Conservation (phyloP, 208 protist species). For the Leishmania amazonensis region DNA sequence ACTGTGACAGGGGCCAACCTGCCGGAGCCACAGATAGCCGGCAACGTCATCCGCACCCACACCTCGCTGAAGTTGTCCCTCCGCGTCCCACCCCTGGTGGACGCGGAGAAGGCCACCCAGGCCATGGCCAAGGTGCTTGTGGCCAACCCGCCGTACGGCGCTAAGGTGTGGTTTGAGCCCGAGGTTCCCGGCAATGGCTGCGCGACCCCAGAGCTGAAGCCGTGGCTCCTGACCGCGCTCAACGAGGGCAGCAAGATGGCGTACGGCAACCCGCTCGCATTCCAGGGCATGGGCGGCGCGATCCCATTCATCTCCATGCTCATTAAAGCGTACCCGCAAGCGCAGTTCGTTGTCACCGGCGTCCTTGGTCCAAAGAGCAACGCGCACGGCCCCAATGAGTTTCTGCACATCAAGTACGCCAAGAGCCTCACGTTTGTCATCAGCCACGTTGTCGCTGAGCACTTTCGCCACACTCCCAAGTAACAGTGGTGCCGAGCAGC, state of each 20-base stretch:
- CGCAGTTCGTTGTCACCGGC: conserved; percentile 96
- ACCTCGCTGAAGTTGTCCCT: conserved; percentile 94
- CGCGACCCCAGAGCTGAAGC: conserved; percentile 72
- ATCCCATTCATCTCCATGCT: conserved; percentile 97
- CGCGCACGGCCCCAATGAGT: conserved; percentile 96
- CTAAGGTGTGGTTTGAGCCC: conserved; percentile 83
- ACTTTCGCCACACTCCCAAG: conserved; percentile 67
- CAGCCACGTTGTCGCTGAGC: conserved; percentile 75
- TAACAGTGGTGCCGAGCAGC: background rate
- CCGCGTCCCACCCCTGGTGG: conserved; percentile 87
- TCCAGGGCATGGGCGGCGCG: conserved; percentile 86
- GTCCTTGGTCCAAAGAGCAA: conserved; percentile 92
- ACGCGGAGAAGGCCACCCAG: conserved; percentile 50
- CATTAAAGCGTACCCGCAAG: conserved; percentile 81
- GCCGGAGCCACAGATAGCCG: conserved; percentile 75
- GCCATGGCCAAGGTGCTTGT: conserved; percentile 78
- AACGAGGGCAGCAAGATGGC: conserved; percentile 78
- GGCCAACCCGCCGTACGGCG: conserved; percentile 91
- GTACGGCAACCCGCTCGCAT: conserved; percentile 79
- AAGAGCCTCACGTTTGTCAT: conserved; percentile 91
- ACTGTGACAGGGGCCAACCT: conserved; percentile 93
- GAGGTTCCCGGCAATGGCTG: conserved; percentile 80
- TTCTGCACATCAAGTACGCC: conserved; percentile 88
- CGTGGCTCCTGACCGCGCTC: conserved; percentile 84
- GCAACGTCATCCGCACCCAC: conserved; percentile 93